Percentiles rank a stretch among this genome's conserved stretches.
Conservation (phyloP, 148 eudicot species). For the Talinum fruticosum region DNA sequence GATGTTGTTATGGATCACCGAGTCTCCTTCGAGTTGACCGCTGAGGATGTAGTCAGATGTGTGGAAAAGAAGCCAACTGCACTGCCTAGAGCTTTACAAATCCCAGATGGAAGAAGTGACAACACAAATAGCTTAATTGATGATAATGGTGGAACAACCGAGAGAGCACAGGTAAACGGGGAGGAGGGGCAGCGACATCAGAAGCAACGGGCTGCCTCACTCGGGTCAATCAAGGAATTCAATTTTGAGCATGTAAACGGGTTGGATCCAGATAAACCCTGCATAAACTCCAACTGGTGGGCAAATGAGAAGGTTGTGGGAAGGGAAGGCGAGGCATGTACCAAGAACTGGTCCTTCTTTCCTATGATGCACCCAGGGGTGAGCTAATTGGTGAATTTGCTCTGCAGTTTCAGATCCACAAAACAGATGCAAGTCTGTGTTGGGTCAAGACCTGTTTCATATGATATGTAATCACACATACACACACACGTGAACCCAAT, state of each 20-base stretch:
- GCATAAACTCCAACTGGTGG: constrained; percentile 76
- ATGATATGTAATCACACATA: constrained; percentile 13
- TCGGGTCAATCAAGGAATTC: constrained; percentile 83
- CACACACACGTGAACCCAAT: constrained; percentile 26
- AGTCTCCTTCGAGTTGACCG: constrained; percentile 80
- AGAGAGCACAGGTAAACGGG: constrained; percentile 29
- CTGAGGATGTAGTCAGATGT: constrained; percentile 78
- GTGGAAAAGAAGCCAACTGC: constrained; percentile 62
- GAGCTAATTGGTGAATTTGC: constrained; percentile 35
- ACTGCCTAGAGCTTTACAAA: constrained; percentile 39
- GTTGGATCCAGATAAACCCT: constrained; percentile 39
- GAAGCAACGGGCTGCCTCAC: constrained; percentile 65
- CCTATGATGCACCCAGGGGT: constrained; percentile 71
- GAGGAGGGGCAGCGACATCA: constrained; percentile 52
- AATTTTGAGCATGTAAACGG: constrained; percentile 70
- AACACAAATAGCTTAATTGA: constrained; percentile 24
- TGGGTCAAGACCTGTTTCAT: constrained; percentile 12
- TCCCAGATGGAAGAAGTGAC: constrained; percentile 23
- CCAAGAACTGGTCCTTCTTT: constrained; percentile 82
- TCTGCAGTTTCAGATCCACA: neutral
- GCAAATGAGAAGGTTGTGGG: constrained; percentile 61
- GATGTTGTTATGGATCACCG: constrained; percentile 51
- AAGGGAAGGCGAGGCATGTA: constrained; percentile 38
- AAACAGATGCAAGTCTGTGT: constrained; percentile 28
- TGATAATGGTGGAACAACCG: constrained; percentile 29